Conservation (phyloP, 2,329 filamentous ascomycete genomes). For the Penicillium sp. region DNA sequence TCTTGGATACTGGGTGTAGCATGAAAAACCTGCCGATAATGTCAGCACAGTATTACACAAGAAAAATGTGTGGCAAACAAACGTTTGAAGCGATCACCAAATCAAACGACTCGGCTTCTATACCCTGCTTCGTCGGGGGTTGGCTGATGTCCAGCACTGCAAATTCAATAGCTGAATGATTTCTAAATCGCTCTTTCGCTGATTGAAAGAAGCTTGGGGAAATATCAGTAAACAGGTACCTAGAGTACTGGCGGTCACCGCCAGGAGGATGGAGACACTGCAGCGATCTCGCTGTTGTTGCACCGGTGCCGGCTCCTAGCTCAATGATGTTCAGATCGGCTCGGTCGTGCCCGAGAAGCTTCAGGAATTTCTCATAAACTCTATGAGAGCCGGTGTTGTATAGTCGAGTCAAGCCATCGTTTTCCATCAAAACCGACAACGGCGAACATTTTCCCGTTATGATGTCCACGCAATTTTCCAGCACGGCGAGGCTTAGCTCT, state of each 20-base stretch:
- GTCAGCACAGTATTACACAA: background rate
- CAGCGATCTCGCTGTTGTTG: conserved; percentile 9
- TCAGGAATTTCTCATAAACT: conserved; percentile 6
- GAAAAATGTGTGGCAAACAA: background rate
- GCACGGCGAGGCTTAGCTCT: background rate
- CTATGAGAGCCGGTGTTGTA: conserved; percentile 6
- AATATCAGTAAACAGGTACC: conserved; percentile 19
- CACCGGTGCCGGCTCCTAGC: conserved; percentile 14
- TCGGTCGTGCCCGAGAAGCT: background rate
- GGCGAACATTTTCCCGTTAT: background rate
- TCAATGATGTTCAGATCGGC: conserved; percentile 8
- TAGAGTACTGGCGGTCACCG: conserved; percentile 2
- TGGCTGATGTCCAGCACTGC: conserved; percentile 2
- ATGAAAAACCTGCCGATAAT: background rate
- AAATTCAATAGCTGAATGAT: conserved; percentile 1
- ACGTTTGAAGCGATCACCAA: conserved; percentile 19
- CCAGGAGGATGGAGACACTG: conserved; percentile 1
- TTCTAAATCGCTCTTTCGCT: conserved; percentile 8
- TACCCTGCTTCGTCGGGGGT: background rate
- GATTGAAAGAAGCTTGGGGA: conserved; percentile 6
- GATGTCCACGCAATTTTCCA: conserved; percentile 1
- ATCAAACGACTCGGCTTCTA: conserved; percentile 1
- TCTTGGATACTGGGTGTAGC: conserved; percentile 1
- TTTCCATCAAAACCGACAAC: conserved; percentile 5
- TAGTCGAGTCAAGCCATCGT: background rate